Conservation (phyloP, 441 rosid genomes). For the Mallotus repandus region DNA sequence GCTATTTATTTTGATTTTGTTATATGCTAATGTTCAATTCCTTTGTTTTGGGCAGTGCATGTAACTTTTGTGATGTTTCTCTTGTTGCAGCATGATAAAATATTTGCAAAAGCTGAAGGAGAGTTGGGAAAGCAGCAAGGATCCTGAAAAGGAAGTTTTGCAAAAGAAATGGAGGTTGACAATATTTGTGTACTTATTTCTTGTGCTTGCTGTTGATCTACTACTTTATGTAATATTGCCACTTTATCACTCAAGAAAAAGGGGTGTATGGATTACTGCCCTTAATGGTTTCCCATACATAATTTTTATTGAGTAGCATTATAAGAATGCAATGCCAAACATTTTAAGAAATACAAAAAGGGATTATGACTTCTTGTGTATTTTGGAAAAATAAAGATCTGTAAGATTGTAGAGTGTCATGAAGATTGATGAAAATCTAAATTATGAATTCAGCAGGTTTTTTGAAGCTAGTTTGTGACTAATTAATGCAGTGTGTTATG, state of each 20-base stretch:
- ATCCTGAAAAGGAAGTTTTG: conserved; percentile 61
- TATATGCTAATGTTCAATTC: not conserved
- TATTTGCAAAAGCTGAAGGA: conserved; percentile 71
- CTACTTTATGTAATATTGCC: not conserved
- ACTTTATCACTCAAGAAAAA: not conserved
- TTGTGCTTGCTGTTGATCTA: conserved; percentile 6
- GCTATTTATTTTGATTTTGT: conserved; percentile 24
- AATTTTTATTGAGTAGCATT: not conserved
- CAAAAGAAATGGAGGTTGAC: conserved; percentile 66
- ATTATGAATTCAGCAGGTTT: not conserved
- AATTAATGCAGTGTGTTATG: not conserved
- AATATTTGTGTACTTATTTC: conserved; percentile 11
- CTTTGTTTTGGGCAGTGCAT: conserved; percentile 11
- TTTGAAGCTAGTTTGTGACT: not conserved
- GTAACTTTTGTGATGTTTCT: conserved; percentile 23
- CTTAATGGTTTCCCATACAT: not conserved
- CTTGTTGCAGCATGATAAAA: conserved; percentile 65
- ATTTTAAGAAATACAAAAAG: conserved; percentile 8
- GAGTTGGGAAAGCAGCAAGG: conserved; percentile 69
- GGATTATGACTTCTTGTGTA: not conserved
- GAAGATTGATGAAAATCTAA: conserved; percentile 1
- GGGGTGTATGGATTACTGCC: not conserved
- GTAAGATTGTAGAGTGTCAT: not conserved
- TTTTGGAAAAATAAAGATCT: not conserved
- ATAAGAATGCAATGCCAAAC: not conserved